A percentile compares a stretch with the other conserved stretches of the same genome.
Evolutionary conservation across 164 flowering plant species (phyloP).

Genomic region (Saururus chinensis): DNA sequence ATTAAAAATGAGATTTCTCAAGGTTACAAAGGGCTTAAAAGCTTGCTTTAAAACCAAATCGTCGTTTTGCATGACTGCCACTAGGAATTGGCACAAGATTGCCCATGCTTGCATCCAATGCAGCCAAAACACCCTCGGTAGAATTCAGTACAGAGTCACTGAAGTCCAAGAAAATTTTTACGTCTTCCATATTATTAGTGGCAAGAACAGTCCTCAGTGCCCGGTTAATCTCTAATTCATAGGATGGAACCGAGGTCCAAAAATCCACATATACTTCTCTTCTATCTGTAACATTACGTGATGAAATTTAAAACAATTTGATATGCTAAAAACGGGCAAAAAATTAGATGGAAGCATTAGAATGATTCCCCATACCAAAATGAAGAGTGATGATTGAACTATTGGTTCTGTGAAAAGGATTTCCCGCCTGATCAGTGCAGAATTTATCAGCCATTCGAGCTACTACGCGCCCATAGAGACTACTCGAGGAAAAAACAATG

Average conservation of each 20-base stretch:
- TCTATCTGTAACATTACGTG: conserved; percentile 28
- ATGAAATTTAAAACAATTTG: not conserved
- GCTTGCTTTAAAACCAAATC: conserved; percentile 38
- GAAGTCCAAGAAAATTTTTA: conserved; percentile 47
- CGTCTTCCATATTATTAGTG: conserved; percentile 35
- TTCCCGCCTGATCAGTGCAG: conserved; percentile 48
- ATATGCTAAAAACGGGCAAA: not conserved
- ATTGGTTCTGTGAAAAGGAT: conserved; percentile 31
- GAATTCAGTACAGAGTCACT: conserved; percentile 33
- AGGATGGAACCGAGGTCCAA: conserved; percentile 48
- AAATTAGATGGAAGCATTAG: not conserved
- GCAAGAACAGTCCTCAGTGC: conserved; percentile 44
- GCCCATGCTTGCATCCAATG: conserved; percentile 26
- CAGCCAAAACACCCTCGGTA: conserved; percentile 31
- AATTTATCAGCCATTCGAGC: conserved; percentile 31
- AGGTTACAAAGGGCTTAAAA: not conserved
- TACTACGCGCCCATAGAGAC: conserved; percentile 26
- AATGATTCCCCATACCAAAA: conserved; percentile 25
- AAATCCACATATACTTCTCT: conserved; percentile 40
- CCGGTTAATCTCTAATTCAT: conserved; percentile 30
- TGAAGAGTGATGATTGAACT: conserved; percentile 26
- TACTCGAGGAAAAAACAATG: conserved; percentile 21
- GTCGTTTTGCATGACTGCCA: conserved; percentile 26
- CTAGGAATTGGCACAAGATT: conserved; percentile 17
- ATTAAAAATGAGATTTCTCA: not conserved